Evolutionary conservation across 164 flowering plant species (phyloP), one percentile per base, ranked within the genome.

Genomic region (Stephania japonica): DNA sequence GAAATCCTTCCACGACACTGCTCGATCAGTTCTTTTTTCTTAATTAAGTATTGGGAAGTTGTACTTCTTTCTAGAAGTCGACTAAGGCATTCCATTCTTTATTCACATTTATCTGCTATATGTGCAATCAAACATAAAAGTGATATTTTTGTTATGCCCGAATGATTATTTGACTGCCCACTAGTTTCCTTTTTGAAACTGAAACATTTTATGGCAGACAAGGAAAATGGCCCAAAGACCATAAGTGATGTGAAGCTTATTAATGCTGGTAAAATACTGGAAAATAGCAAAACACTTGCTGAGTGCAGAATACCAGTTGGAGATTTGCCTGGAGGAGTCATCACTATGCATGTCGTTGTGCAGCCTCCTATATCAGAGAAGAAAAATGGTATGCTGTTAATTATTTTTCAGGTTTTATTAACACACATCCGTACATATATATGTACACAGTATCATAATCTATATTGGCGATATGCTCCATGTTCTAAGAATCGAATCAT

Each of bases 311-410:
- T 84, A 47, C 85, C 82, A 41, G 83, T 85, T 24, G 84, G 81
- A 79, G 91, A 87, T 61, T 71, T 88, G 75, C 88, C 88, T 23
- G 89, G 88, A 66, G 90, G 84, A 63, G 84, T 85, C 76, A 84
- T 83, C 78, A 89, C 91, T 42, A 91, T 91, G 93, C 96, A 84
- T 80, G 91, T 87, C 53, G 87, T 87, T 49, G 82, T 89, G 49
- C 90, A 81, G 53, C 89, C 84, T 68, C 84, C 90, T 4, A 24
- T 75, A n/a, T 41, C 78, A 19, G 84, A 84, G 68, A 85, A 84
- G 75, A 83, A 80, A 13, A 82, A 56, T 63, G 91, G 91, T 86
- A 85, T 68, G 11, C 27, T 67, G 44, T 32, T 13, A 41, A 66
- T 41, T 72, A 26, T 25, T 7, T 64, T 68, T 73, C 67, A 19